These are phyloP conservation scores for Metarhizium rileyi DNA, from an alignment of 2,329 filamentous ascomycete species.

Conservation along the genomic window DNA sequence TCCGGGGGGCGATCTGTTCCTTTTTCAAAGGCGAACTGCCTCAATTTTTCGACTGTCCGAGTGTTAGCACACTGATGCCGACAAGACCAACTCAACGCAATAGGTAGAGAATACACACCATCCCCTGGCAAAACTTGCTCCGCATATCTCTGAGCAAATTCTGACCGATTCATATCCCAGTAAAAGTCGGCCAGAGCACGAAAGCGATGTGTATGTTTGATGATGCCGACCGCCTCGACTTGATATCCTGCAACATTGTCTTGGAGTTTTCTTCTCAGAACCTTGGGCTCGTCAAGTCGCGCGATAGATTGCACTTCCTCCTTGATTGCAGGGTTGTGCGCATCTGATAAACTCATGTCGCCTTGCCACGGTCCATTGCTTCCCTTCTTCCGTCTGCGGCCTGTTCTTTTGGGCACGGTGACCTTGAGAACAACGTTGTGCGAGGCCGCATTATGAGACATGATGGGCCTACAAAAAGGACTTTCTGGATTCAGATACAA, in stretches of 20 bases:
- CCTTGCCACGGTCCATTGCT: conserved; percentile 54
- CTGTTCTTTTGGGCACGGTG: conserved; percentile 77
- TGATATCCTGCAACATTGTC: conserved; percentile 62
- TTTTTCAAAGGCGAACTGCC: conserved; percentile 56
- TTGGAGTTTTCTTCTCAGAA: conserved; percentile 52
- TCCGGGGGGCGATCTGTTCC: conserved; percentile 48
- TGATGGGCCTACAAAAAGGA: conserved; percentile 65
- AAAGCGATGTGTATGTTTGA: conserved; percentile 79
- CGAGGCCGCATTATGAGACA: conserved; percentile 64
- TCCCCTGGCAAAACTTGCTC: conserved; percentile 63
- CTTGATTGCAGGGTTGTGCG: conserved; percentile 4
- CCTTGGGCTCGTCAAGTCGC: conserved; percentile 41
- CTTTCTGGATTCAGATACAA: conserved; percentile 75
- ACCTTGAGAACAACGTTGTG: conserved; percentile 83
- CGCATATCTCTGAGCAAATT: conserved; percentile 62
- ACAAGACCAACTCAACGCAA: not conserved
- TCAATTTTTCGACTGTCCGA: conserved; percentile 37
- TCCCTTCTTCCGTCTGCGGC: conserved; percentile 77
- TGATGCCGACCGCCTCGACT: conserved; percentile 59
- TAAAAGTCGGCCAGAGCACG: conserved; percentile 83
- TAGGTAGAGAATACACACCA: conserved; percentile 35
- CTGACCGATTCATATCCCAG: conserved; percentile 58
- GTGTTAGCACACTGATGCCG: not conserved
- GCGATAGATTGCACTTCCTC: conserved; percentile 31
- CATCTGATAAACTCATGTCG: conserved; percentile 24